Evolutionary conservation across 768 basidiomycete genomes (phyloP).

Genomic region (Lanmaoa rubissima): DNA sequence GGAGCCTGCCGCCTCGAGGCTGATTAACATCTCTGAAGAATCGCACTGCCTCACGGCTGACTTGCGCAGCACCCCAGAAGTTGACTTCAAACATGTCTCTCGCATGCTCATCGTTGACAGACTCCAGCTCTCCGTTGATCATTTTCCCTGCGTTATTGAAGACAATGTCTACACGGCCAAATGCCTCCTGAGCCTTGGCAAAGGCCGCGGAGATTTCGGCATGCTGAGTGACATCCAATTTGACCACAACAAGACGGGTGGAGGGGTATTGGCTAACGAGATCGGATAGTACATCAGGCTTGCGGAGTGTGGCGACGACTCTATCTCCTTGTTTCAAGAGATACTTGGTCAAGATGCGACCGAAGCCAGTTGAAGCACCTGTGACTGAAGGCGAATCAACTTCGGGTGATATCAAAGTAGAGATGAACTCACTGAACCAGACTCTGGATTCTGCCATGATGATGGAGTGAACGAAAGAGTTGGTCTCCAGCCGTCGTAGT

Average conservation of each 20-base stretch:
- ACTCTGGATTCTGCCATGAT: background rate
- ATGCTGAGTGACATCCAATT: slow-evolving; percentile 31
- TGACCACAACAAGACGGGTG: slow-evolving; percentile 21
- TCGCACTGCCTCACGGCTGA: slow-evolving; percentile 31
- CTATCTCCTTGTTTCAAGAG: slow-evolving; percentile 36
- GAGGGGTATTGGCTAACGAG: slow-evolving; percentile 28
- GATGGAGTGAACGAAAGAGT: no score
- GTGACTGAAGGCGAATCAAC: slow-evolving; percentile 31
- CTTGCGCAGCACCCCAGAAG: slow-evolving; percentile 31
- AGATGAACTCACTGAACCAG: background rate
- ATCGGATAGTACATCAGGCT: slow-evolving; percentile 33
- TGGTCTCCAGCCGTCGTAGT: no score
- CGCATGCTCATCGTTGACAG: slow-evolving; percentile 29
- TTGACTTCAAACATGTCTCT: slow-evolving; percentile 38
- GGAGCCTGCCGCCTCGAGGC: slow-evolving; percentile 33
- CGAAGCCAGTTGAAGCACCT: slow-evolving; percentile 40
- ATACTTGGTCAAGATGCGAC: slow-evolving; percentile 33
- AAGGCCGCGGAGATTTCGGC: slow-evolving; percentile 31
- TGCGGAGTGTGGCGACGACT: slow-evolving; percentile 45
- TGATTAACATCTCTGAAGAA: slow-evolving; percentile 38
- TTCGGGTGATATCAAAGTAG: no score
- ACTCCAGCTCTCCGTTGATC: slow-evolving; percentile 35
- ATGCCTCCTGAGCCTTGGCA: slow-evolving; percentile 24
- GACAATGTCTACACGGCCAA: slow-evolving; percentile 38
- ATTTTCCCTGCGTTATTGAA: slow-evolving; percentile 37